Base-by-base conservation (phyloP, 768 basidiomycete genomes). In the Phanerochaete sordida region DNA sequence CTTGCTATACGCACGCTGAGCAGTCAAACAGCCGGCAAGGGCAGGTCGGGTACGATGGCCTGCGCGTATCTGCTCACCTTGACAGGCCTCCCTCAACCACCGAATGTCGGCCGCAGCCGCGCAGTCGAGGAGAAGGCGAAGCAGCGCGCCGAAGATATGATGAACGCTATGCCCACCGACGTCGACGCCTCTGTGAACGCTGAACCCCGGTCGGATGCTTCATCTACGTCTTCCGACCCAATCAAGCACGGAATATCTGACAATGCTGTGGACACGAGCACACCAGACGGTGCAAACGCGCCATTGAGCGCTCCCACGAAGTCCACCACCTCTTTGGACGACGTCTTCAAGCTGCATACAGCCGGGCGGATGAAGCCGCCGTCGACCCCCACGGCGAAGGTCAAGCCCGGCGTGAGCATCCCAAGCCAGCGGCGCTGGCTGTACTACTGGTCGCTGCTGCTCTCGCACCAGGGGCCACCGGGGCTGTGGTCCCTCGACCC, bases 21-120 rank as follows among this genome's bases (percentile, higher is more conserved):
- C 43, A 62, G 30, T 57, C 44, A 59, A 35, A 19, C 56, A 90
- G 89, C 88, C 54, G 88, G 90, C 0, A 89, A 95, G 71, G 92
- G 92, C 15, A 80, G 93, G 56, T 93, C 92, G 0, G 93, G 93
- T 9, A 93, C 90, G 0, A 81, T 95, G 63, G 90, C 92, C 0
- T 93, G 93, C 69, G 79, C 90, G 11, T 91, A 93, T 70, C 78
- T 95, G 2, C 81, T 95, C 15, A 80, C 89, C 0, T 74, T 84
- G 2, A 77, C 80, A 23, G 74, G 74, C 43, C 60, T 72, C 1
- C 82, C 84, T 8, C 74, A 76, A 3, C 75, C 84, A 4, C 82
- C 82, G 0, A 73, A 75, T 30, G 72, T 82, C 3, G 74, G 80
- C 65, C 74, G 79, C 12, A 85, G 76, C 58, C 74, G 79, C 57